Conservation (phyloP, 495 filamentous ascomycete species). For the Talaromyces liani region DNA sequence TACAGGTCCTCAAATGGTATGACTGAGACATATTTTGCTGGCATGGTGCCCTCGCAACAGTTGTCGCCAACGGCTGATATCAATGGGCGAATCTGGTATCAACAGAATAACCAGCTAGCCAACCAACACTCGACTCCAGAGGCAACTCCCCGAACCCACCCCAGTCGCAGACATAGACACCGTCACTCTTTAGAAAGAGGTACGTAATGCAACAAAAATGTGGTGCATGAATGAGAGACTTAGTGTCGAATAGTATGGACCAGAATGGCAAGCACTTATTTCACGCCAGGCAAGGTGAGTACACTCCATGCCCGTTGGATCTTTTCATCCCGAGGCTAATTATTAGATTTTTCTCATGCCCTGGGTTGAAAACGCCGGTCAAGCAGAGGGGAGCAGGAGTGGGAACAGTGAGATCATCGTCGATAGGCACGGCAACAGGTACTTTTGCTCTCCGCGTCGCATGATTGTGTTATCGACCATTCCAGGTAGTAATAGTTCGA, state of each 20-base stretch:
- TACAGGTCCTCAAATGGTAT: background rate
- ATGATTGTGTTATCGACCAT: constrained; percentile 25
- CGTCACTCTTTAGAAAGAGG: background rate
- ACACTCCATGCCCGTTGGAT: background rate
- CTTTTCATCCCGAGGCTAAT: background rate
- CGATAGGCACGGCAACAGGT: constrained; percentile 17
- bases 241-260: background rate
- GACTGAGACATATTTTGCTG: background rate
- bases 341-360: constrained; percentile 24
- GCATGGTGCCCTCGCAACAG: background rate
- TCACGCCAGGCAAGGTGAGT: background rate
- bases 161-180: background rate
- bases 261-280: background rate
- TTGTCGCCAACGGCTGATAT: background rate
- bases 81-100: background rate
- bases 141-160: background rate
- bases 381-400: constrained; percentile 10
- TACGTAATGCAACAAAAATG: background rate
- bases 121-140: background rate
- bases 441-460: constrained; percentile 24
- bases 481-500: constrained; percentile 15
- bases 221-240: background rate
- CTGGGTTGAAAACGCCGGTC: constrained; percentile 23
- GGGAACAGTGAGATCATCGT: constrained; percentile 4
- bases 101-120: background rate